These are phyloP conservation scores for Ramularia endophylla DNA, from an alignment of 2,329 filamentous ascomycete genomes.

Conservation along the genomic window DNA sequence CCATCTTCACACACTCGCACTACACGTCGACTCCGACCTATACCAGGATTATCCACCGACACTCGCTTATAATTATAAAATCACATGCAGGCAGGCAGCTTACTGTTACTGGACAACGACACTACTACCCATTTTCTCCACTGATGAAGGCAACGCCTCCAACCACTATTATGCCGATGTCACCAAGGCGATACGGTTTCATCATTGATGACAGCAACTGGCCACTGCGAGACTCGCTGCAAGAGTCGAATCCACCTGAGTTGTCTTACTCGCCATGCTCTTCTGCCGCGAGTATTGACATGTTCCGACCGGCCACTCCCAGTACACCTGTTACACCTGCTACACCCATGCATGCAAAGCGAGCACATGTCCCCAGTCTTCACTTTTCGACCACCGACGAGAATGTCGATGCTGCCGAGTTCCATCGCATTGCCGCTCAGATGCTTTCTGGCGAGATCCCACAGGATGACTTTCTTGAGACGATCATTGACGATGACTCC, in stretches of 20 bases:
- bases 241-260: slow-evolving; percentile 3
- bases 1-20: too few relatives aligned
- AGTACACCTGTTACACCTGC: not conserved
- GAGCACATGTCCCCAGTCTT: slow-evolving; percentile 12
- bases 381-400: slow-evolving; percentile 19
- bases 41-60: too few relatives aligned
- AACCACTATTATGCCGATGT: slow-evolving; percentile 9
- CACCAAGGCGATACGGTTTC: slow-evolving; percentile 11
- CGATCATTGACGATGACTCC: slow-evolving; percentile 8
- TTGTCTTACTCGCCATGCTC: slow-evolving; percentile 11
- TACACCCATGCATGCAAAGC: slow-evolving; percentile 1
- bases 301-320: slow-evolving; percentile 7
- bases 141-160: too few relatives aligned
- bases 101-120: too few relatives aligned
- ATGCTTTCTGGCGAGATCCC: slow-evolving; percentile 14
- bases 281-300: slow-evolving; percentile 9
- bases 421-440: slow-evolving; percentile 19
- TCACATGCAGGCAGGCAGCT: too few relatives aligned
- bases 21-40: too few relatives aligned
- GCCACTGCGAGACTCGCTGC: slow-evolving; percentile 6
- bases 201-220: slow-evolving; percentile 13
- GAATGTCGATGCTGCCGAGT: slow-evolving; percentile 16
- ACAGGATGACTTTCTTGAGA: slow-evolving; percentile 6
- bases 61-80: too few relatives aligned
- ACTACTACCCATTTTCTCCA: too few relatives aligned